Evolutionary conservation across 306 rosid genomes (phyloP).

Genomic region (Hippophae gyantsensis): DNA sequence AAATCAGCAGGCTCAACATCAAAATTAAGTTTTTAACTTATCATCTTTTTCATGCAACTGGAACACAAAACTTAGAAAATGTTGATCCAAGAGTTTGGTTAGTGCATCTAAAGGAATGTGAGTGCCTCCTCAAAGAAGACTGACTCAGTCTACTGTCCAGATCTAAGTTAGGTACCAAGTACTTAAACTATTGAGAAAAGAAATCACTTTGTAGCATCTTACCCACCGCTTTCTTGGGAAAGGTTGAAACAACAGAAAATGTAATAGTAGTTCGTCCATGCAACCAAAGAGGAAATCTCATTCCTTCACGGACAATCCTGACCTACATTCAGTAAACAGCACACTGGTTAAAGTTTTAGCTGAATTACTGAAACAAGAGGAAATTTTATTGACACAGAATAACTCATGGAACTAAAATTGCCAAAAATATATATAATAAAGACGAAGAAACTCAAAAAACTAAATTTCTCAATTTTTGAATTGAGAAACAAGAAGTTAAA

Average conservation of each 20-base stretch:
- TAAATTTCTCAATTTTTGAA: not conserved
- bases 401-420: not conserved
- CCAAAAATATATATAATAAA: not conserved
- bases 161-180: not conserved
- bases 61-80: too few relatives aligned
- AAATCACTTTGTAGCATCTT: conserved; percentile 37
- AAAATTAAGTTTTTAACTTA: too few relatives aligned
- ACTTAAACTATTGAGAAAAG: not conserved
- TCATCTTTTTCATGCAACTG: too few relatives aligned
- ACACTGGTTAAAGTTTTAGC: conserved; percentile 4
- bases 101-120: too few relatives aligned
- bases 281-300: conserved; percentile 92
- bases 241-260: conserved; percentile 55
- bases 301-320: conserved; percentile 75
- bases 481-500: not conserved
- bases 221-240: conserved; percentile 89
- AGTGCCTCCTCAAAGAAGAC: too few relatives aligned
- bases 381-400: not conserved
- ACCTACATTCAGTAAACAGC: conserved; percentile 29
- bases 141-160: too few relatives aligned
- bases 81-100: too few relatives aligned
- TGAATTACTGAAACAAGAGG: conserved; percentile 10
- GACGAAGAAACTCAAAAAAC: not conserved
- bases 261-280: conserved; percentile 68
- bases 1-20: too few relatives aligned